phyloP scores from a whole-genome alignment of 192 early-diverging fungal genomes.

The Geranomyces variabilis region DNA sequence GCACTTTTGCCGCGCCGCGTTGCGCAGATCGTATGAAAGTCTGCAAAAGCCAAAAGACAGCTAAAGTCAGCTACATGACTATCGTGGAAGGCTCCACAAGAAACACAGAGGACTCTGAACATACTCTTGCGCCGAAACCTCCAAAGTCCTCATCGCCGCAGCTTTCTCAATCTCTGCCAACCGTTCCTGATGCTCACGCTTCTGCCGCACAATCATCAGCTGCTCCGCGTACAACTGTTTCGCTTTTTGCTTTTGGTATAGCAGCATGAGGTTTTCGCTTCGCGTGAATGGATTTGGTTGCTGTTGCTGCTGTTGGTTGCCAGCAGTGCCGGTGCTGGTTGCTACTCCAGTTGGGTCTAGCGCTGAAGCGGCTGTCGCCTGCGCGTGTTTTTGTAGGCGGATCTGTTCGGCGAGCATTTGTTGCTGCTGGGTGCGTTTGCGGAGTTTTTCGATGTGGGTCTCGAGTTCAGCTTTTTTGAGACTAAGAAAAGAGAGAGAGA shows the following conservation, averaged over 20 bases:
- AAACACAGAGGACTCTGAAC: too few species aligned
- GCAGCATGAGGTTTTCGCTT: constrained; percentile 50
- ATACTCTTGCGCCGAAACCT: constrained; percentile 48
- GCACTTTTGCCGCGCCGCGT: constrained; percentile 34
- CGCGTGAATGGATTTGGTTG: constrained; percentile 47
- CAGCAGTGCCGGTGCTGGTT: background rate
- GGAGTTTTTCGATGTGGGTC: constrained; percentile 50
- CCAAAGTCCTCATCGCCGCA: constrained; percentile 37
- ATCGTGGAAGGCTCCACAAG: background rate
- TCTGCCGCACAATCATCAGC: constrained; percentile 48
- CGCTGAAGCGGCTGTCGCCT: constrained; percentile 2
- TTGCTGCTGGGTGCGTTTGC: constrained; percentile 36
- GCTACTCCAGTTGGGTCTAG: background rate
- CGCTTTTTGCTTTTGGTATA: constrained; percentile 57
- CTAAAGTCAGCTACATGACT: background rate
- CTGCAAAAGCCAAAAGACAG: constrained; percentile 17
- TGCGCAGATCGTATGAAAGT: constrained; percentile 41
- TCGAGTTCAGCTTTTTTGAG: constrained; percentile 45
- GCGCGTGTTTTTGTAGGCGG: constrained; percentile 10
- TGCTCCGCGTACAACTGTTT: constrained; percentile 57
- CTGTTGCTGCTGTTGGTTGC: constrained; percentile 20
- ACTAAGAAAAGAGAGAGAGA: constrained; percentile 10
- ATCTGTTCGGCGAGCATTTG: constrained; percentile 49
- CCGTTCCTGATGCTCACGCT: constrained; percentile 40
- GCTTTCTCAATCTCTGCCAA: constrained; percentile 48